phyloP scores from a whole-genome alignment of 768 basidiomycete genomes.

The Auricularia sp. region DNA sequence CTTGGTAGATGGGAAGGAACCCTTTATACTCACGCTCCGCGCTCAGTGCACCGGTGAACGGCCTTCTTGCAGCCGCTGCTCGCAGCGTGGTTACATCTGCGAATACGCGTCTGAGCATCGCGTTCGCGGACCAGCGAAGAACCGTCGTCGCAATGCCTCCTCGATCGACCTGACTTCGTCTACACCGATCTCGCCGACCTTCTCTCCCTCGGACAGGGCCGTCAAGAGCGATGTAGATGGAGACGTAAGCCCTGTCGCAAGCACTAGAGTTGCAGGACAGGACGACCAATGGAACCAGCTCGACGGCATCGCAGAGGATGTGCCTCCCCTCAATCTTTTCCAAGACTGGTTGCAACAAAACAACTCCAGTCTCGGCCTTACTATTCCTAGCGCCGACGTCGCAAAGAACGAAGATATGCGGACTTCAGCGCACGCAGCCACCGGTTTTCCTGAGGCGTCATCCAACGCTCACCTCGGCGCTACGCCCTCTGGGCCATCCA shows the following conservation, averaged over 20 bases:
- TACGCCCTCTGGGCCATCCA: neutral
- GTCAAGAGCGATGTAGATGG: neutral
- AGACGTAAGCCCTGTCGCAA: neutral
- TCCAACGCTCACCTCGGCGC: no score
- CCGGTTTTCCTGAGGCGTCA: neutral
- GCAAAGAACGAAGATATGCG: neutral
- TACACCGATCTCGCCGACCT: neutral
- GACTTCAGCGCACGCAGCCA: neutral
- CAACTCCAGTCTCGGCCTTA: neutral
- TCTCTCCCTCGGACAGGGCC: neutral
- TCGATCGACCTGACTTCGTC: neutral
- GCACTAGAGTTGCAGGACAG: neutral
- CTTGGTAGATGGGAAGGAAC: neutral
- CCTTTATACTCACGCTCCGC: neutral
- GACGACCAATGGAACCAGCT: neutral
- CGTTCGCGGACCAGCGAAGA: slow-evolving; percentile 6
- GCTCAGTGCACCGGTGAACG: slow-evolving; percentile 62
- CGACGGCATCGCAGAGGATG: neutral
- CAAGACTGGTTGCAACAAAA: neutral
- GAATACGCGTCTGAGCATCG: slow-evolving; percentile 50
- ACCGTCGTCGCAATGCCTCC: neutral
- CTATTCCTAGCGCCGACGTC: neutral
- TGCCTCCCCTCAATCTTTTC: neutral
- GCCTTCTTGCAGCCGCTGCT: slow-evolving; percentile 58
- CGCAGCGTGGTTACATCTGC: slow-evolving; percentile 46